These are phyloP conservation scores for Echinochloa phyllopogon DNA, from an alignment of 176 grass and related monocot genomes.

Conservation along the genomic window DNA sequence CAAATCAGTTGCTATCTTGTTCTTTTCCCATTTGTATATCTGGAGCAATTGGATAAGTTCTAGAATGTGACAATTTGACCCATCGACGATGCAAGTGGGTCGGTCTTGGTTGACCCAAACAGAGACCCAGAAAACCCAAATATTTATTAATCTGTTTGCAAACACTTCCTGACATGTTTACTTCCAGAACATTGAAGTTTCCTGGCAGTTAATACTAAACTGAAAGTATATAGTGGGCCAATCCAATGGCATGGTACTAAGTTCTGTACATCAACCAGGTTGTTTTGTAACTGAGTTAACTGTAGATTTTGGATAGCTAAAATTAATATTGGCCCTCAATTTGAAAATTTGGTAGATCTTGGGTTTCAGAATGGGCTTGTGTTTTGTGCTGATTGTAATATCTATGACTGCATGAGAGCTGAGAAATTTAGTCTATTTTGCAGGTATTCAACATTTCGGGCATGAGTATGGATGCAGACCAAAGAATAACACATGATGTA, in stretches of 20 bases:
- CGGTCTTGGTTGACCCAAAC: no score
- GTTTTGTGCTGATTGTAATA: not conserved
- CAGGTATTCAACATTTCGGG: constrained; percentile 88
- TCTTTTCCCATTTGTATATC: not conserved
- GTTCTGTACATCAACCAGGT: not conserved
- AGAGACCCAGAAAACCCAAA: no score
- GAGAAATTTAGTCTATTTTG: not conserved
- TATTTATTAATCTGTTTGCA: not conserved
- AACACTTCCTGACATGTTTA: not conserved
- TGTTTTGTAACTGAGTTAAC: not conserved
- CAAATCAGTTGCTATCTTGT: not conserved
- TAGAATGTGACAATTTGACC: not conserved
- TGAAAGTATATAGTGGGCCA: not conserved
- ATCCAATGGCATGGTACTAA: not conserved
- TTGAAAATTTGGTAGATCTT: not conserved
- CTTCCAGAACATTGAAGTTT: not conserved
- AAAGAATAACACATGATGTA: constrained; percentile 95
- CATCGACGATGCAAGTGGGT: no score
- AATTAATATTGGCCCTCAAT: not conserved
- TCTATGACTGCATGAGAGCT: constrained; percentile 14
- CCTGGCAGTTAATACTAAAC: not conserved
- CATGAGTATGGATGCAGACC: constrained; percentile 87
- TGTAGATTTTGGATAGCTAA: constrained; percentile 2
- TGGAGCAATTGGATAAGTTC: not conserved
- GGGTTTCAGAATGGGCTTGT: not conserved